Percentiles rank a stretch among this genome's conserved stretches.
Evolutionary conservation across 2,329 filamentous ascomycete species (phyloP).

Genomic region (Nannizziopsis arthrosporioides): DNA sequence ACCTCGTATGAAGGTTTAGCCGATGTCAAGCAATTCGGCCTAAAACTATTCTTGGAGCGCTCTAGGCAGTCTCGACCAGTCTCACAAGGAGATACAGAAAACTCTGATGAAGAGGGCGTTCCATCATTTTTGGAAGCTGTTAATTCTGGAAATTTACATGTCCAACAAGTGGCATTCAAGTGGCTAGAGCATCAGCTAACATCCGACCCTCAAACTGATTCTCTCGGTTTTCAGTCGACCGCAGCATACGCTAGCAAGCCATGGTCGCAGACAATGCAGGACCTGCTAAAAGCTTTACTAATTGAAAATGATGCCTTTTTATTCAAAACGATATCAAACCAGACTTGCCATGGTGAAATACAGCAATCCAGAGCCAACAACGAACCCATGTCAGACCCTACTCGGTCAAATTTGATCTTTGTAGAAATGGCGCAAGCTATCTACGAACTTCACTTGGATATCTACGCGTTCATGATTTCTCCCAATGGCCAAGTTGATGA

Average conservation of each 20-base stretch:
- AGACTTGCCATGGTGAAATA: background rate
- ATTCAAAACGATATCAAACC: constrained; percentile 28
- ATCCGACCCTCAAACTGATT: constrained; percentile 24
- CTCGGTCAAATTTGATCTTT: background rate
- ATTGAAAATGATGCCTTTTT: constrained; percentile 45
- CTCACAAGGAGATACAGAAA: constrained; percentile 27
- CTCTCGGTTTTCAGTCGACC: constrained; percentile 6
- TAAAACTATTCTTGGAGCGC: constrained; percentile 47
- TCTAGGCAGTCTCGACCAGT: constrained; percentile 38
- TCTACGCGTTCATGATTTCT: constrained; percentile 52
- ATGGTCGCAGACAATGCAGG: constrained; percentile 47
- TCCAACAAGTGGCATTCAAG: constrained; percentile 42
- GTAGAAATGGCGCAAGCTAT: constrained; percentile 48
- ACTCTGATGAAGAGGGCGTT: constrained; percentile 30
- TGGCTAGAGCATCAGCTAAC: constrained; percentile 45
- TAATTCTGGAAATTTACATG: constrained; percentile 38
- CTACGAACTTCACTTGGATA: constrained; percentile 56
- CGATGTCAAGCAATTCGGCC: constrained; percentile 37
- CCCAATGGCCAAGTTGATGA: constrained; percentile 46
- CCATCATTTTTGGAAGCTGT: constrained; percentile 33
- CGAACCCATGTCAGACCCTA: background rate
- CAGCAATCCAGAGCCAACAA: background rate
- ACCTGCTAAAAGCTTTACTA: constrained; percentile 42
- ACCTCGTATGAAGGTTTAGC: constrained; percentile 40
- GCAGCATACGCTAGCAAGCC: constrained; percentile 43